Conservation (phyloP, 371 early-diverging fungal genomes). For the Mucor irregularis region DNA sequence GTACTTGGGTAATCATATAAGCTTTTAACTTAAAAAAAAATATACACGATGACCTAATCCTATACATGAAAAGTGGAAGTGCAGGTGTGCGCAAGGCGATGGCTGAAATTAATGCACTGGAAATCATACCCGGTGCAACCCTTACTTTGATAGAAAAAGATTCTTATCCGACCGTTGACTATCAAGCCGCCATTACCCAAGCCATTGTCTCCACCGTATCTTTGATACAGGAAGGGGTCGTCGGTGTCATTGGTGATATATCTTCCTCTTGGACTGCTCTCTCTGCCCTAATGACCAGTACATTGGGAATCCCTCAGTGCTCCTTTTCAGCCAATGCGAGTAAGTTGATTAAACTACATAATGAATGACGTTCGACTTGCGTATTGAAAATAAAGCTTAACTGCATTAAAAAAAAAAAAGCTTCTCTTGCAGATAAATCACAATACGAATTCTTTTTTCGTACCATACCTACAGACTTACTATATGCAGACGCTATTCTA, state of each 20-base stretch:
- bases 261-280: conserved; percentile 56
- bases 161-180: conserved; percentile 53
- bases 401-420: too few species aligned
- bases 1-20: not conserved
- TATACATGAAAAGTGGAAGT: conserved; percentile 38
- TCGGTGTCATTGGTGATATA: conserved; percentile 61
- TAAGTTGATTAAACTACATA: too few species aligned
- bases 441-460: conserved; percentile 59
- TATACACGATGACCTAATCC: not conserved
- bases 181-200: conserved; percentile 43
- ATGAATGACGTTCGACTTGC: too few species aligned
- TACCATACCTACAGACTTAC: conserved; percentile 54
- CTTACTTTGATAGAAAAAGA: conserved; percentile 58
- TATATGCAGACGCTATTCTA: conserved; percentile 48
- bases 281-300: conserved; percentile 56
- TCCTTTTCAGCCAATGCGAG: conserved; percentile 59
- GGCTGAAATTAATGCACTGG: conserved; percentile 52
- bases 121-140: conserved; percentile 54
- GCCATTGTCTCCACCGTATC: conserved; percentile 57
- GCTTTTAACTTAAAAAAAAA: not conserved
- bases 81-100: conserved; percentile 57
- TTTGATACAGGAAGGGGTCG: conserved; percentile 55
- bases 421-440: conserved; percentile 53
- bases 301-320: conserved; percentile 59
- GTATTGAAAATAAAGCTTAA: too few species aligned